These are phyloP conservation scores for Chytridiales sp. DNA, from an alignment of 371 early-diverging fungal genomes.

Conservation along the genomic window DNA sequence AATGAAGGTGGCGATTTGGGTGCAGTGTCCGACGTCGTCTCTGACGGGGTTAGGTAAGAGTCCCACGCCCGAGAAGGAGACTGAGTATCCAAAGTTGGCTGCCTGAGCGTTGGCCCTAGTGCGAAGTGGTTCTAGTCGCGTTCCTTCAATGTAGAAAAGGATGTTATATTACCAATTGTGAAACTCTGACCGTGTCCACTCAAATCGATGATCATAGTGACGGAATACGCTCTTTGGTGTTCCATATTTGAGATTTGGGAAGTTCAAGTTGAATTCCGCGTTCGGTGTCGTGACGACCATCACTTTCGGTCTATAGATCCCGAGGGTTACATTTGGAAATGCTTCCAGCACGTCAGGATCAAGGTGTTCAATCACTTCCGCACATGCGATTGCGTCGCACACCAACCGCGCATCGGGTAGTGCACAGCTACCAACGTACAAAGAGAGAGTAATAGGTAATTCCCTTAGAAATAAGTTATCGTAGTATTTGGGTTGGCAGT, in stretches of 20 bases:
- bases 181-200: slow-evolving; percentile 88
- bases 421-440: background rate
- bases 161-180: slow-evolving; percentile 59
- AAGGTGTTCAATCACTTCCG: slow-evolving; percentile 73
- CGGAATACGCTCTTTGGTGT: slow-evolving; percentile 64
- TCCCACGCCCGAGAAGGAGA: slow-evolving; percentile 72
- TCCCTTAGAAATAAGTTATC: slow-evolving; percentile 35
- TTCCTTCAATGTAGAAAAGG: slow-evolving; percentile 1
- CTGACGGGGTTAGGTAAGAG: background rate
- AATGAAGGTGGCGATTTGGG: slow-evolving; percentile 77
- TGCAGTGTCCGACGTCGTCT: slow-evolving; percentile 62
- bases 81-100: slow-evolving; percentile 59
- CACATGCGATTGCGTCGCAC: slow-evolving; percentile 38
- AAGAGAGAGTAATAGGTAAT: slow-evolving; percentile 1
- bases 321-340: slow-evolving; percentile 61
- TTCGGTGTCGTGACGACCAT: slow-evolving; percentile 58
- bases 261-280: slow-evolving; percentile 85
- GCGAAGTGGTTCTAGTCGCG: background rate
- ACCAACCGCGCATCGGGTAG: too few species aligned
- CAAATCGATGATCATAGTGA: slow-evolving; percentile 88
- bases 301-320: slow-evolving; percentile 60
- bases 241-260: slow-evolving; percentile 73
- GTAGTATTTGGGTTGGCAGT: slow-evolving; percentile 28
- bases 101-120: slow-evolving; percentile 49
- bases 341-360: slow-evolving; percentile 51